phyloP scores from a whole-genome alignment of 2,329 filamentous ascomycete species.

The Calonectria ilicicola region DNA sequence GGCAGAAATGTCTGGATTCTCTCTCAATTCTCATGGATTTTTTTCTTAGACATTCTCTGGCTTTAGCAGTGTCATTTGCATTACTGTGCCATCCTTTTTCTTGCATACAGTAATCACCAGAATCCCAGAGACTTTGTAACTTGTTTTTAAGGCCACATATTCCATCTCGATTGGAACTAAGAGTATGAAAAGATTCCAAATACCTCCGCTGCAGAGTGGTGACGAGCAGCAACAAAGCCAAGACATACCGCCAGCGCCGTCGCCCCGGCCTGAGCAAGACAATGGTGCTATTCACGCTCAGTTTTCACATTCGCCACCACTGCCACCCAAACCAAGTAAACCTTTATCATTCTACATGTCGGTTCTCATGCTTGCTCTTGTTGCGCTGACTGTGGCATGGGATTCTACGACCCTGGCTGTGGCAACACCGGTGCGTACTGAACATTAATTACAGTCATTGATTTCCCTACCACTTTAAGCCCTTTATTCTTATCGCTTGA shows the following conservation, averaged over 20 bases:
- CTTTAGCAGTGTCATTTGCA: neutral
- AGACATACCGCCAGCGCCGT: neutral
- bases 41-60: neutral
- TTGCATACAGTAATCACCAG: neutral
- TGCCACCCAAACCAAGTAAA: neutral
- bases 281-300: neutral
- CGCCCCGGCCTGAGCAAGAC: neutral
- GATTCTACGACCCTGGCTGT: constrained; percentile 37
- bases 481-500: no score
- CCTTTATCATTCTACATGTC: constrained; percentile 14
- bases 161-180: no score
- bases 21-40: no score
- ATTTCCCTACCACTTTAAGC: no score
- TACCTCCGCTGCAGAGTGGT: no score
- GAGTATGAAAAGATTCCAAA: neutral
- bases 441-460: no score
- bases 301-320: neutral
- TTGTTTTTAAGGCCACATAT: neutral
- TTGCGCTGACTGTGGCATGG: constrained; percentile 22
- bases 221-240: neutral
- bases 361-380: constrained; percentile 11
- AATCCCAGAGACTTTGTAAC: neutral
- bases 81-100: neutral
- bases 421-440: constrained; percentile 26
- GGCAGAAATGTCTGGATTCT: no score